Conservation (phyloP, 2,329 filamentous ascomycete species). For the Ophiocordyceps camponoti-leonardi region DNA sequence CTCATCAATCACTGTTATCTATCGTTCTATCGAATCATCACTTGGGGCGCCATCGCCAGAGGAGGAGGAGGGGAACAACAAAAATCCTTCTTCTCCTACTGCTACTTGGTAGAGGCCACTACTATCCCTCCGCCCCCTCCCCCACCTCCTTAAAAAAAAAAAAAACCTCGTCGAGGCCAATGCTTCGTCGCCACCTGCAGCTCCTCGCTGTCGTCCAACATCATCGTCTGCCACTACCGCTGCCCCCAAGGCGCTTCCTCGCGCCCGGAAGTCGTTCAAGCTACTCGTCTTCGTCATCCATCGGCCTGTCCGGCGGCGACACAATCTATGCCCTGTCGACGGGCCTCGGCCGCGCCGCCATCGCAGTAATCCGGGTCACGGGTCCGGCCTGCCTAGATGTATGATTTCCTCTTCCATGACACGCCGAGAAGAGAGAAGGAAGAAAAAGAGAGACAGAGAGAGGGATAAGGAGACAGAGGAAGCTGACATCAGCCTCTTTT, state of each 20-base stretch:
- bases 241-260: background rate
- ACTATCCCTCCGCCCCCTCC: too few relatives aligned
- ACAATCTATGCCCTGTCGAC: slow-evolving; percentile 93
- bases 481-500: background rate
- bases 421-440: background rate
- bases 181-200: too few relatives aligned
- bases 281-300: background rate
- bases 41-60: too few relatives aligned
- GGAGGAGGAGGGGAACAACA: too few relatives aligned
- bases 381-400: slow-evolving; percentile 56
- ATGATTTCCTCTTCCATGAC: slow-evolving; percentile 21
- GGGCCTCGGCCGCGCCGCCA: slow-evolving; percentile 68
- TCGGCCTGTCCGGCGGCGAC: slow-evolving; percentile 14
- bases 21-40: too few relatives aligned
- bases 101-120: too few relatives aligned
- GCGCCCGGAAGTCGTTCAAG: background rate
- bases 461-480: too few relatives aligned
- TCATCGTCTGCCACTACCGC: background rate
- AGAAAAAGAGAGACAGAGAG: too few relatives aligned
- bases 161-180: background rate
- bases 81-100: too few relatives aligned
- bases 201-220: background rate
- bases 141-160: too few relatives aligned
- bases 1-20: too few relatives aligned
- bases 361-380: slow-evolving; percentile 78